Conservation (phyloP, 2,329 filamentous ascomycete genomes). For the Scytalidium lignicola region DNA sequence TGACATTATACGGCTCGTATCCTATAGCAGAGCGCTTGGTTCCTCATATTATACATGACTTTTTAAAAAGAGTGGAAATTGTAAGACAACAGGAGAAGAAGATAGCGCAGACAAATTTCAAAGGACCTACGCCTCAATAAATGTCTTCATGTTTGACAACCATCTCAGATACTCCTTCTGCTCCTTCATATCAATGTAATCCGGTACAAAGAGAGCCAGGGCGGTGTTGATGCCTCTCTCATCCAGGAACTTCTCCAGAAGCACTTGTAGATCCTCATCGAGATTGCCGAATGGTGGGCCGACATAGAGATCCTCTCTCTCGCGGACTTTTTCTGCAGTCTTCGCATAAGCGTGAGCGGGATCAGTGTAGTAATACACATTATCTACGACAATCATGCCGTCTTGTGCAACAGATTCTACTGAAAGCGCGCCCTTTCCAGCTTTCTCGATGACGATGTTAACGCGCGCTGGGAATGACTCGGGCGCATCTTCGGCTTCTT, state of each 20-base stretch:
- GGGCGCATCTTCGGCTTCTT: constrained; percentile 52
- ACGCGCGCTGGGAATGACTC: constrained; percentile 72
- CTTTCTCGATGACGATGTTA: constrained; percentile 84
- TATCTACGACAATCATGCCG: constrained; percentile 80
- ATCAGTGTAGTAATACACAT: constrained; percentile 82
- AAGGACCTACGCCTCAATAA: constrained; percentile 61
- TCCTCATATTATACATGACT: background rate
- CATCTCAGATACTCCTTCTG: constrained; percentile 93
- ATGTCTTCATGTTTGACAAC: constrained; percentile 81
- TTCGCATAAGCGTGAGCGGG: constrained; percentile 71
- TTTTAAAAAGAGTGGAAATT: constrained; percentile 17
- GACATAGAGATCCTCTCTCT: constrained; percentile 73
- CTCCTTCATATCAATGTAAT: constrained; percentile 98
- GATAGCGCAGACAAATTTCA: constrained; percentile 4
- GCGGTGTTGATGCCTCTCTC: constrained; percentile 86
- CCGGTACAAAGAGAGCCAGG: constrained; percentile 84
- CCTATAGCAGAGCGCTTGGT: background rate
- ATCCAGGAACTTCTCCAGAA: constrained; percentile 90
- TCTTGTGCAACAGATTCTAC: constrained; percentile 85
- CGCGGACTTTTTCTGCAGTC: constrained; percentile 71
- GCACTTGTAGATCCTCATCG: constrained; percentile 89
- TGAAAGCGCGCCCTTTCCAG: constrained; percentile 76
- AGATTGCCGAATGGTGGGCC: constrained; percentile 91
- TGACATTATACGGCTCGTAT: background rate
- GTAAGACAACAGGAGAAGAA: constrained; percentile 21